These are phyloP conservation scores for Litsea cubeba DNA, from an alignment of 164 flowering plant species.

Conservation along the genomic window DNA sequence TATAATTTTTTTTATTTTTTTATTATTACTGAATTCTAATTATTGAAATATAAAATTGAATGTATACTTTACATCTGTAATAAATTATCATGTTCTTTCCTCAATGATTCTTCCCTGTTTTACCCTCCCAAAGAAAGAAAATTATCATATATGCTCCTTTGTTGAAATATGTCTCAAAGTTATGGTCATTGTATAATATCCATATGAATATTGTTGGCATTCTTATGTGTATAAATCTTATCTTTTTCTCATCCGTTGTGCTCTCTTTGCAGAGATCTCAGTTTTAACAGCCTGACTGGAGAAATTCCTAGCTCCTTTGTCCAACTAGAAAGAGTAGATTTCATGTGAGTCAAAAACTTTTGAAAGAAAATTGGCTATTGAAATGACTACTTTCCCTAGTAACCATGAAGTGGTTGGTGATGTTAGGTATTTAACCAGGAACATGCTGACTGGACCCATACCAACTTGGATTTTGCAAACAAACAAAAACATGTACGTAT, in stretches of 20 bases:
- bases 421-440: slow-evolving; percentile 59
- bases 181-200: background rate
- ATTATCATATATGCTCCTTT: background rate
- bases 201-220: background rate
- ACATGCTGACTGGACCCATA: slow-evolving; percentile 53
- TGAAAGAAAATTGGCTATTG: background rate
- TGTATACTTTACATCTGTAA: background rate
- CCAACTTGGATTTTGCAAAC: slow-evolving; percentile 48
- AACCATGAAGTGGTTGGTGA: background rate
- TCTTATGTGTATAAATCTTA: background rate
- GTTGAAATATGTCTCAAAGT: background rate
- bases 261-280: slow-evolving; percentile 6
- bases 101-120: background rate
- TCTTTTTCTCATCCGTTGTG: background rate
- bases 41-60: too few species aligned
- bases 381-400: background rate
- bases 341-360: slow-evolving; percentile 39
- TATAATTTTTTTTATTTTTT: too few species aligned
- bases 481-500: slow-evolving; percentile 55
- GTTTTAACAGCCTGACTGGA: slow-evolving; percentile 57
- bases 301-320: slow-evolving; percentile 49
- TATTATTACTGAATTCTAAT: too few species aligned
- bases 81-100: background rate
- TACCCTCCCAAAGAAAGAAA: background rate
- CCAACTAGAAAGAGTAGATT: slow-evolving; percentile 38